A percentile compares a stretch with the other conserved stretches of the same genome.
phyloP scores from a whole-genome alignment of 768 basidiomycete species.

The Lactarius quietus region DNA sequence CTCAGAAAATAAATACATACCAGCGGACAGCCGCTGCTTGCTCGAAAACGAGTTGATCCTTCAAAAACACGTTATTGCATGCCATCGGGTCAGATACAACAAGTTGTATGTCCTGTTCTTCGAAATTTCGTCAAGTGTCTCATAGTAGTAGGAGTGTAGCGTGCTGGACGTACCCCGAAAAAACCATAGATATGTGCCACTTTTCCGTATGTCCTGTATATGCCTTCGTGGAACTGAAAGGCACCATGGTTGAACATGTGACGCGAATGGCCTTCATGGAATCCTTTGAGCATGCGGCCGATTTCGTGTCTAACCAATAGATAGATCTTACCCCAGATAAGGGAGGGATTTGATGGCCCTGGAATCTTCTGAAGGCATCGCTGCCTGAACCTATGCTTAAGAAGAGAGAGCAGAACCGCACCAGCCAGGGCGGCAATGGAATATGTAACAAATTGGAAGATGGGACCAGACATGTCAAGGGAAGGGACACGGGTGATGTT shows the following conservation, averaged over 20 bases:
- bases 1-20: neutral
- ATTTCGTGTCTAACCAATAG: neutral
- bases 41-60: constrained; percentile 2
- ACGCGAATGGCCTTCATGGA: neutral
- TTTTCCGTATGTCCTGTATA: neutral
- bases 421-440: neutral
- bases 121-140: no score
- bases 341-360: neutral
- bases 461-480: neutral
- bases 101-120: neutral
- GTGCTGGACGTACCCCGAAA: neutral
- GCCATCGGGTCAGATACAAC: neutral
- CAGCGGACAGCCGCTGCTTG: neutral
- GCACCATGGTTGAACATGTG: neutral
- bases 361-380: neutral
- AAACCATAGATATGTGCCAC: neutral
- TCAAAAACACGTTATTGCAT: neutral
- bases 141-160: no score
- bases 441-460: neutral
- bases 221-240: neutral
- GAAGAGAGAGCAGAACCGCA: neutral
- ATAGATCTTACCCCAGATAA: neutral
- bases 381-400: neutral
- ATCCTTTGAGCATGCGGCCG: neutral
- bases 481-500: no score